A percentile compares a stretch with the other conserved stretches of the same genome.
Evolutionary conservation across 2,329 filamentous ascomycete species (phyloP).

Genomic region (Calonectria pteridis): DNA sequence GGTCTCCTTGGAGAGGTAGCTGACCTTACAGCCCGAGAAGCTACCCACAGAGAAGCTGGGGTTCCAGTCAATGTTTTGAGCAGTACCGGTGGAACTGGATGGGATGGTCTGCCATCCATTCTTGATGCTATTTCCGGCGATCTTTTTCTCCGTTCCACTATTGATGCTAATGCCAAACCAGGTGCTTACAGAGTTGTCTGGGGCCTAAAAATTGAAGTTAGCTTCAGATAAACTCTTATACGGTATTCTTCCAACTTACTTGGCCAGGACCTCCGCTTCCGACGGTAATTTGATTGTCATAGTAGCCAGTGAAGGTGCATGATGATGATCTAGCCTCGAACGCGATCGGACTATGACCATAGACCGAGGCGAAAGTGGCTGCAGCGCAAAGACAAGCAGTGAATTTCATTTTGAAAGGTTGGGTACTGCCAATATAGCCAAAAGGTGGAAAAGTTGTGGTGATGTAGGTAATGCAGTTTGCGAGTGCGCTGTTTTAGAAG

Average conservation of each 20-base stretch:
- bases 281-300: neutral
- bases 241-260: neutral
- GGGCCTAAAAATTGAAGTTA: neutral
- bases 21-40: neutral
- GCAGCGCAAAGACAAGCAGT: neutral
- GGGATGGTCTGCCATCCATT: neutral
- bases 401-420: neutral
- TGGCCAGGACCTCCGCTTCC: neutral
- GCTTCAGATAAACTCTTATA: too few relatives aligned
- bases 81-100: neutral
- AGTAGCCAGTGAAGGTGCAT: neutral
- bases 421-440: neutral
- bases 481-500: neutral
- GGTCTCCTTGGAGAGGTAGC: neutral
- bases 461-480: neutral
- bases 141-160: neutral
- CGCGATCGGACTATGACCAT: neutral
- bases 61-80: neutral
- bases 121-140: neutral
- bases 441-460: too few relatives aligned
- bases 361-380: neutral
- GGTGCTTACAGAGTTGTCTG: neutral
- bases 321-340: too few relatives aligned
- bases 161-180: neutral
- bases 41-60: neutral